Conservation (phyloP, 2,329 filamentous ascomycete genomes). For the Xylaria sp. region DNA sequence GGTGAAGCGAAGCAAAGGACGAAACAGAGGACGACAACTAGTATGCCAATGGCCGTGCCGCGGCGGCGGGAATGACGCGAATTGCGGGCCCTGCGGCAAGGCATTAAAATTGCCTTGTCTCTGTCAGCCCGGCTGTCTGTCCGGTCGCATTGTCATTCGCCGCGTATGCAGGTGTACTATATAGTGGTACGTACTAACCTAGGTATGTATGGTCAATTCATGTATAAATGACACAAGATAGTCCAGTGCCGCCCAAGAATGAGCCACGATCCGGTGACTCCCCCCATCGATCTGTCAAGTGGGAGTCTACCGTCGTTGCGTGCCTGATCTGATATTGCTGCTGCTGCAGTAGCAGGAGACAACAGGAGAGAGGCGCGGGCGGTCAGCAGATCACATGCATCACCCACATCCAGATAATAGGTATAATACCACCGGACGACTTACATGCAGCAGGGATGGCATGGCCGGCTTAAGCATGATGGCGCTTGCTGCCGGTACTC, state of each 20-base stretch:
- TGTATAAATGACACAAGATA: constrained; percentile 34
- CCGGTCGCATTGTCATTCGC: too few relatives aligned
- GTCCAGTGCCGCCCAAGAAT: constrained; percentile 7
- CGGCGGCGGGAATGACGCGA: constrained; percentile 18
- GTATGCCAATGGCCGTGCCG: constrained; percentile 7
- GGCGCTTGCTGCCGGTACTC: constrained; percentile 7
- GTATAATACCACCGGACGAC: neutral
- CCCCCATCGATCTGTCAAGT: neutral
- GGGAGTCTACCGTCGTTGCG: too few relatives aligned
- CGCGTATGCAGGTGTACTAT: neutral
- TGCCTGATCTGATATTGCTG: constrained; percentile 28
- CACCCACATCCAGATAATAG: neutral
- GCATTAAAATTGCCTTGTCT: constrained; percentile 17
- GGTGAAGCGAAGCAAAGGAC: constrained; percentile 19
- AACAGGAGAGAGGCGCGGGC: too few relatives aligned
- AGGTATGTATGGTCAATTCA: constrained; percentile 7
- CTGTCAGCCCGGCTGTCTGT: neutral
- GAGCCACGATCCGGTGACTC: constrained; percentile 29
- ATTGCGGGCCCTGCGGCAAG: constrained; percentile 19
- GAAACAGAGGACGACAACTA: too few relatives aligned
- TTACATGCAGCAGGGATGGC: constrained; percentile 1
- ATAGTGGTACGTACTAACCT: neutral
- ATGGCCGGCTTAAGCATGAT: neutral
- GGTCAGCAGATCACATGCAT: constrained; percentile 13
- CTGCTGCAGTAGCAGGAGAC: neutral